These are phyloP conservation scores for Metarhizium humberi DNA, from an alignment of 2,329 filamentous ascomycete genomes.

Conservation along the genomic window DNA sequence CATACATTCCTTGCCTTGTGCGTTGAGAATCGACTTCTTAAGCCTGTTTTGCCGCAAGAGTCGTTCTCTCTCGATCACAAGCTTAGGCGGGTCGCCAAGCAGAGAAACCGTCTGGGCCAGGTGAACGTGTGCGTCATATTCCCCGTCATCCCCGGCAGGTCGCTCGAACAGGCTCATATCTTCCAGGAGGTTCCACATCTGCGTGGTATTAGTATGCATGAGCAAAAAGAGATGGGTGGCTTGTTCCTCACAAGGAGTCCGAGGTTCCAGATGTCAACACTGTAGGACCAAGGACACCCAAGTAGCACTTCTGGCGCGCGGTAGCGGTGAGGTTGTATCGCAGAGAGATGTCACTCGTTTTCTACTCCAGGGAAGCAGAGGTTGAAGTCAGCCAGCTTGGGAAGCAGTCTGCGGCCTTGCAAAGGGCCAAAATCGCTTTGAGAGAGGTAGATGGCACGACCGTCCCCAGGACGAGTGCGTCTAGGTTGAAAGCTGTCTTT, in stretches of 20 bases:
- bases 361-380: slow-evolving; percentile 8
- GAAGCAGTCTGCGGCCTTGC: slow-evolving; percentile 6
- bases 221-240: background rate
- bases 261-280: slow-evolving; percentile 13
- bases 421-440: slow-evolving; percentile 10
- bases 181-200: slow-evolving; percentile 17
- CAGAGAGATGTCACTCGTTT: slow-evolving; percentile 5
- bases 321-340: slow-evolving; percentile 14
- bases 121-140: slow-evolving; percentile 15
- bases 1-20: slow-evolving; percentile 3
- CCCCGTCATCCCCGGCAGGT: slow-evolving; percentile 10
- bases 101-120: slow-evolving; percentile 13
- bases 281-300: slow-evolving; percentile 13
- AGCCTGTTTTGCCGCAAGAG: slow-evolving; percentile 7
- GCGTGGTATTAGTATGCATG: background rate
- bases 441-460: slow-evolving; percentile 10
- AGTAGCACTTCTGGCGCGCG: slow-evolving; percentile 16
- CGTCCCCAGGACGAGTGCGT: slow-evolving; percentile 7
- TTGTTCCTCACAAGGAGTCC: slow-evolving; percentile 11
- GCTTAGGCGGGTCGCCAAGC: slow-evolving; percentile 9
- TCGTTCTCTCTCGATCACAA: slow-evolving; percentile 10
- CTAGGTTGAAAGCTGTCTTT: slow-evolving; percentile 1
- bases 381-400: slow-evolving; percentile 12
- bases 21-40: background rate
- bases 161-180: slow-evolving; percentile 9